These are phyloP conservation scores for Populus tremula DNA, from an alignment of 345 rosid species.

Conservation along the genomic window DNA sequence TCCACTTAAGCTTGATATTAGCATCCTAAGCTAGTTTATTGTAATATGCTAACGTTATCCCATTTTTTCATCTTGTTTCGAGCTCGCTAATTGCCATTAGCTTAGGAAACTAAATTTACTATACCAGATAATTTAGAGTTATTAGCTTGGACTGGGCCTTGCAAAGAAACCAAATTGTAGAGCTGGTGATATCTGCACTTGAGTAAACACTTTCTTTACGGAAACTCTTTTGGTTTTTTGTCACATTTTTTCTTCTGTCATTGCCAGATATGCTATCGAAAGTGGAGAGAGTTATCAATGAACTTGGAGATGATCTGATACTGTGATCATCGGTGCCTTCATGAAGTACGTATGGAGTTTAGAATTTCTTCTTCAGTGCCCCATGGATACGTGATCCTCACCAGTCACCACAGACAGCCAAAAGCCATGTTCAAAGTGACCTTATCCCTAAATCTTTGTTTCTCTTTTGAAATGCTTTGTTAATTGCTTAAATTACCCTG, in stretches of 20 bases:
- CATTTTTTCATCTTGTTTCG: neutral
- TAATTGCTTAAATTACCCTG: neutral
- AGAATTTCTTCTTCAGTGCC: neutral
- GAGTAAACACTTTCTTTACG: neutral
- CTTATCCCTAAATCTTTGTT: neutral
- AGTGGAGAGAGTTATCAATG: slow-evolving; percentile 64
- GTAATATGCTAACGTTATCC: neutral
- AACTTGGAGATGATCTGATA: slow-evolving; percentile 44
- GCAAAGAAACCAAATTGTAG: no score
- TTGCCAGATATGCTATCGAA: slow-evolving; percentile 66
- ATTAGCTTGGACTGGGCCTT: no score
- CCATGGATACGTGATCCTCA: no score
- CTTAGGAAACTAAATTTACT: no score
- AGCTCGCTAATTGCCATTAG: neutral
- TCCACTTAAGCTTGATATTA: neutral
- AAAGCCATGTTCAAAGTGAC: neutral
- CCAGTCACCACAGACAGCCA: neutral
- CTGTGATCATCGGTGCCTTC: neutral
- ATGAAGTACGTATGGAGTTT: neutral
- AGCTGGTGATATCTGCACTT: neutral
- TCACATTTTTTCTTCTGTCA: slow-evolving; percentile 7
- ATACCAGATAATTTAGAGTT: no score
- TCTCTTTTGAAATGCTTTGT: neutral
- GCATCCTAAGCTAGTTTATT: neutral
- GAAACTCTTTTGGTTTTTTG: neutral